These are phyloP conservation scores for Cladophialophora carrionii DNA, from an alignment of 2,329 filamentous ascomycete genomes.

Conservation along the genomic window DNA sequence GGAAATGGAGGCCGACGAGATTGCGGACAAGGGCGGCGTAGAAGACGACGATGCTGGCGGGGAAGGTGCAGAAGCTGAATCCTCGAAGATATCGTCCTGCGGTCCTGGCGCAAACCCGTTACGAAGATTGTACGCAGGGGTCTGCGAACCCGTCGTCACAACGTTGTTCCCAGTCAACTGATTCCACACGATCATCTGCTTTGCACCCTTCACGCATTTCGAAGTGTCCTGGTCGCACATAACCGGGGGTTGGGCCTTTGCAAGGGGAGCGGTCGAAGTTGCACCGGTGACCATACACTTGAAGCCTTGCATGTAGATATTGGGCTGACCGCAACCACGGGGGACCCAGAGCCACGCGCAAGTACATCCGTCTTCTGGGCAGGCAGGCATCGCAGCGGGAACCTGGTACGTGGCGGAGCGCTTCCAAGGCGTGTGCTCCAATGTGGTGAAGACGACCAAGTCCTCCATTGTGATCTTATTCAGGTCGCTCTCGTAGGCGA, in stretches of 20 bases:
- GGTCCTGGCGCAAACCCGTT: conserved; percentile 25
- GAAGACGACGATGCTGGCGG: conserved; percentile 1
- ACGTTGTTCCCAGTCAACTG: conserved; percentile 40
- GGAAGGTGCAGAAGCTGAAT: conserved; percentile 8
- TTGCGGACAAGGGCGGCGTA: background rate
- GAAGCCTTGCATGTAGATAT: conserved; percentile 57
- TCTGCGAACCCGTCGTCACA: conserved; percentile 7
- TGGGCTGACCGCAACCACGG: conserved; percentile 45
- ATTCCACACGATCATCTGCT: conserved; percentile 58
- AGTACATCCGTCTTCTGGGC: conserved; percentile 46
- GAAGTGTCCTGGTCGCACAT: conserved; percentile 50
- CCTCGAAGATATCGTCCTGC: conserved; percentile 29
- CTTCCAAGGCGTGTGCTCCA: conserved; percentile 49
- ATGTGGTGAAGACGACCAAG: conserved; percentile 56
- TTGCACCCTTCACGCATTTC: conserved; percentile 53
- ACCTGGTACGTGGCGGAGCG: conserved; percentile 46
- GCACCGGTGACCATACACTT: conserved; percentile 55
- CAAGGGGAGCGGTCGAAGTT: conserved; percentile 49
- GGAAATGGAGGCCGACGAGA: background rate
- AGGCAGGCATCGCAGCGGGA: conserved; percentile 44
- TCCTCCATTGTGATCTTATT: conserved; percentile 55
- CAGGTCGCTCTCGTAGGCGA: conserved; percentile 56
- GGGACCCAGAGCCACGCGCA: conserved; percentile 52
- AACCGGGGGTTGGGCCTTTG: conserved; percentile 47
- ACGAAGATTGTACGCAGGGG: conserved; percentile 26